phyloP scores from a whole-genome alignment of 2,329 filamentous ascomycete species.

The Diaporthe capsici region DNA sequence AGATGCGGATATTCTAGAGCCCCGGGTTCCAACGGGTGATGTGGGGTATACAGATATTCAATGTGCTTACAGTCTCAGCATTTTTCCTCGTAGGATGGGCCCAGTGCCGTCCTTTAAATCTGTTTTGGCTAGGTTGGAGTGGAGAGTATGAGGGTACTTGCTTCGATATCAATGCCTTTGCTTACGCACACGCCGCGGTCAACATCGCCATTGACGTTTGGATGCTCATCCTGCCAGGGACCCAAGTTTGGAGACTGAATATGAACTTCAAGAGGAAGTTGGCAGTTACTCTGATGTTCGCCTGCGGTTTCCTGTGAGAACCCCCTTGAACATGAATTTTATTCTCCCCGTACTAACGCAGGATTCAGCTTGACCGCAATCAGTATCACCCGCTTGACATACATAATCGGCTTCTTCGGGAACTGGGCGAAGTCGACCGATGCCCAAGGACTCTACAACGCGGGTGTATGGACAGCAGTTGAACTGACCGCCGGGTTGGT shows the following conservation, averaged over 20 bases:
- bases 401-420: slow-evolving; percentile 4
- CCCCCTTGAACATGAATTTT: background rate
- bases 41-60: slow-evolving; percentile 23
- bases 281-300: slow-evolving; percentile 54
- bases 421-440: background rate
- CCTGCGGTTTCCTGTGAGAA: slow-evolving; percentile 49
- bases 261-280: slow-evolving; percentile 57
- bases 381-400: slow-evolving; percentile 48
- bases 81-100: background rate
- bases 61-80: background rate
- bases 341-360: background rate
- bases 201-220: slow-evolving; percentile 58
- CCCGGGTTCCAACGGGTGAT: background rate
- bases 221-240: slow-evolving; percentile 56
- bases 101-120: background rate
- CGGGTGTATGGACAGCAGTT: slow-evolving; percentile 13
- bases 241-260: slow-evolving; percentile 55
- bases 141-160: background rate
- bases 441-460: slow-evolving; percentile 5
- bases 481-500: slow-evolving; percentile 29
- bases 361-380: slow-evolving; percentile 49
- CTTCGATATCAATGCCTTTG: slow-evolving; percentile 24
- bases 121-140: slow-evolving; percentile 15
- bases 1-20: slow-evolving; percentile 19
- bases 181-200: slow-evolving; percentile 53